phyloP scores from a whole-genome alignment of 2,329 filamentous ascomycete species.

The Chaetothyriales sp. region DNA sequence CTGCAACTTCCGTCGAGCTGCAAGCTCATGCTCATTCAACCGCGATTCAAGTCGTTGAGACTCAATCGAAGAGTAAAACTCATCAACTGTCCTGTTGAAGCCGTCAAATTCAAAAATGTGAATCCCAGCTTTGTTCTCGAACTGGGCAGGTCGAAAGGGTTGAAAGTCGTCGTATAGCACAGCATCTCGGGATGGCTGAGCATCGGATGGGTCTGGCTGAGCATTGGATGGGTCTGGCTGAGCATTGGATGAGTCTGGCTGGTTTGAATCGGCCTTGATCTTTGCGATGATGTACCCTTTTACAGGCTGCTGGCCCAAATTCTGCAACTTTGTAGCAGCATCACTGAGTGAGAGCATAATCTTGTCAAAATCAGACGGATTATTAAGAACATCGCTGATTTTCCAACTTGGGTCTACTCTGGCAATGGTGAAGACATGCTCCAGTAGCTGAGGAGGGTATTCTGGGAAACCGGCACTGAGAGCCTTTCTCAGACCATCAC shows the following conservation, averaged over 20 bases:
- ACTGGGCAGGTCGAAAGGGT: conserved; percentile 73
- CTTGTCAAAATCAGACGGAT: conserved; percentile 49
- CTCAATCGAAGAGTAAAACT: conserved; percentile 94
- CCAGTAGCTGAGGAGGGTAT: conserved; percentile 72
- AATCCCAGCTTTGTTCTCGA: conserved; percentile 51
- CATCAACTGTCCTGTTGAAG: conserved; percentile 88
- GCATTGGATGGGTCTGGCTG: conserved; percentile 24
- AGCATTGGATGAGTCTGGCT: conserved; percentile 23
- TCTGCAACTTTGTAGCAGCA: conserved; percentile 55
- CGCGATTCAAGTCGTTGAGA: conserved; percentile 80
- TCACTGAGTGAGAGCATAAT: conserved; percentile 56
- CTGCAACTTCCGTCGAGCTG: conserved; percentile 71
- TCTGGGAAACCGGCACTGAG: conserved; percentile 77
- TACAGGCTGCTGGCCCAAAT: conserved; percentile 51
- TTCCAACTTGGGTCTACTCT: conserved; percentile 56
- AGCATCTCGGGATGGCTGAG: conserved; percentile 23
- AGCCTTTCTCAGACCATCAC: conserved; percentile 64
- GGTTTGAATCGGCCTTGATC: conserved; percentile 24
- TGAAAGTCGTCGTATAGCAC: conserved; percentile 90
- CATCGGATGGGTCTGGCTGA: conserved; percentile 22
- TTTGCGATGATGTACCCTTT: conserved; percentile 85
- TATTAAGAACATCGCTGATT: conserved; percentile 55
- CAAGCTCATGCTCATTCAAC: conserved; percentile 66
- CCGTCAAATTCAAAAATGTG: conserved; percentile 64
- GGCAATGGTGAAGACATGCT: conserved; percentile 63